Conservation (phyloP, 2,329 filamentous ascomycete genomes). For the Hypoxylon sp. region DNA sequence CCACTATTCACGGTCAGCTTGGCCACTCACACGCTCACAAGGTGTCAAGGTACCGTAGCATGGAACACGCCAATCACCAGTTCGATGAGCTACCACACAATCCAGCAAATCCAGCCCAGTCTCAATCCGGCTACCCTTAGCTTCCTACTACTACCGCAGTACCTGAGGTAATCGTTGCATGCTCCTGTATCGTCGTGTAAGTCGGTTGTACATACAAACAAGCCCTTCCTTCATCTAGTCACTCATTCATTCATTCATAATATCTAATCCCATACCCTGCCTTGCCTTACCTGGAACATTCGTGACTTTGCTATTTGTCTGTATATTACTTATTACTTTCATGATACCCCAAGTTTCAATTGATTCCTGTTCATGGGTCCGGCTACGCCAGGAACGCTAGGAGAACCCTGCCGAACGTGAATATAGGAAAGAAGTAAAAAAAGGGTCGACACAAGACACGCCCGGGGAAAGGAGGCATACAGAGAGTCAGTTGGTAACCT, state of each 20-base stretch:
- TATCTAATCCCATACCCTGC: conserved; percentile 30
- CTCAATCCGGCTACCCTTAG: conserved; percentile 40
- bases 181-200: conserved; percentile 40
- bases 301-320: conserved; percentile 42
- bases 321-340: conserved; percentile 47
- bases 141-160: conserved; percentile 28
- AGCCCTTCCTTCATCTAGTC: conserved; percentile 22
- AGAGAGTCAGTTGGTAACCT: conserved; percentile 22
- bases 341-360: conserved; percentile 45
- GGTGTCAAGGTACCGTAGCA: conserved; percentile 26
- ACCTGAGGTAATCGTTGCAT: conserved; percentile 37
- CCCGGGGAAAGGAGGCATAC: conserved; percentile 28
- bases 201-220: conserved; percentile 33
- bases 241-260: conserved; percentile 33
- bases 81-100: conserved; percentile 29
- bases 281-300: conserved; percentile 40
- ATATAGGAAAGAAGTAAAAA: conserved; percentile 31
- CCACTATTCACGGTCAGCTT: conserved; percentile 29
- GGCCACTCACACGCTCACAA: conserved; percentile 37
- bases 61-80: conserved; percentile 37
- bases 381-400: conserved; percentile 26
- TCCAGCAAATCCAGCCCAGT: conserved; percentile 41
- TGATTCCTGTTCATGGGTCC: conserved; percentile 39
- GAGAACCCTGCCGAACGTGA: conserved; percentile 40
- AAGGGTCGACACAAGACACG: conserved; percentile 21